Percentiles rank a stretch among this genome's conserved stretches.
These are phyloP conservation scores for Jasminum sambac DNA, from an alignment of 257 asterid genomes.

Conservation along the genomic window DNA sequence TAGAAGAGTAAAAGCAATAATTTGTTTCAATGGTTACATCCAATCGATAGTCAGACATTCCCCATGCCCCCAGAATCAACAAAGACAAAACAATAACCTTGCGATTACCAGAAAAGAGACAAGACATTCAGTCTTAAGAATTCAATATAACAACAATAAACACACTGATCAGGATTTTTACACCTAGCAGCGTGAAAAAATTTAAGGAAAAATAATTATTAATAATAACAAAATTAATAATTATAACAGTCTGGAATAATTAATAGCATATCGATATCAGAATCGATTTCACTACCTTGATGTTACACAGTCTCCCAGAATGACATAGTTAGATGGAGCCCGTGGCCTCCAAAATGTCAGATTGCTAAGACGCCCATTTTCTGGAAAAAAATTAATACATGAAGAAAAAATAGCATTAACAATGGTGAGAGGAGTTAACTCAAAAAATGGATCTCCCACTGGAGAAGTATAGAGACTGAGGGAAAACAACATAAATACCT, in stretches of 20 bases:
- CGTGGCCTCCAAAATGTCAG: constrained; percentile 99
- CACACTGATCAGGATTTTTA: constrained; percentile 6
- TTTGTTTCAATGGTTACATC: neutral
- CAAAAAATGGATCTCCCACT: neutral
- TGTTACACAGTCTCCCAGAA: constrained; percentile 94
- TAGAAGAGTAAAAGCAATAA: constrained; percentile 1
- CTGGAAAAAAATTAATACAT: constrained; percentile 44
- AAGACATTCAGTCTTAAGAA: neutral
- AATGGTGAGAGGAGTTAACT: constrained; percentile 1
- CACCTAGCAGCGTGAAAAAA: constrained; percentile 7
- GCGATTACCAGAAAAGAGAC: neutral
- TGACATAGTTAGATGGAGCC: constrained; percentile 92
- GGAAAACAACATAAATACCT: constrained; percentile 46
- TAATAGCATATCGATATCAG: neutral
- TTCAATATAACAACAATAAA: neutral
- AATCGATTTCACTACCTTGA: constrained; percentile 61
- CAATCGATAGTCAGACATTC: neutral
- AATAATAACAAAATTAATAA: neutral
- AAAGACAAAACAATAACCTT: neutral
- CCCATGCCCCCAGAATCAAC: constrained; percentile 17
- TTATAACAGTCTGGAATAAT: neutral
- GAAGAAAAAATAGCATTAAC: constrained; percentile 3
- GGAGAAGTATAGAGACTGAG: neutral
- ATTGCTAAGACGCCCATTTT: constrained; percentile 73
- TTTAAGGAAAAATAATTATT: neutral